These are phyloP conservation scores for Colletotrichum sojae DNA, from an alignment of 2,329 filamentous ascomycete genomes.

Conservation along the genomic window DNA sequence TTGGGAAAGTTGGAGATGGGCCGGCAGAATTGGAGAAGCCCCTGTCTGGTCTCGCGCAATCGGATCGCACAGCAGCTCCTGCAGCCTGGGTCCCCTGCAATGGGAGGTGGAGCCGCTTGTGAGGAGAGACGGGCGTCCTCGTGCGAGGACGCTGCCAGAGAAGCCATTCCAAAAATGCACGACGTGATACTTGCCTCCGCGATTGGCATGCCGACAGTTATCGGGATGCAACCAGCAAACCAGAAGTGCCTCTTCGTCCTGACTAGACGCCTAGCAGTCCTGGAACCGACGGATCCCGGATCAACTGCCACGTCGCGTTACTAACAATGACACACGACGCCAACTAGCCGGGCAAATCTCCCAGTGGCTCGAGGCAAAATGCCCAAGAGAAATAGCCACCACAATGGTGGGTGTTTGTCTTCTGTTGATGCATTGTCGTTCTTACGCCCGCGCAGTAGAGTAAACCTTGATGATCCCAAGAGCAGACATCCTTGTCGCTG, in stretches of 20 bases:
- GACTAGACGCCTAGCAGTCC: background rate
- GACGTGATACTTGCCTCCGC: slow-evolving; percentile 11
- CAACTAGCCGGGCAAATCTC: background rate
- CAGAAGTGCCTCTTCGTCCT: background rate
- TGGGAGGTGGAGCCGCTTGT: background rate
- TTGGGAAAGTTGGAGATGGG: slow-evolving; percentile 25
- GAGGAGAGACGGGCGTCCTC: background rate
- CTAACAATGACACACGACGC: background rate
- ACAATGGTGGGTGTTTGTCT: background rate
- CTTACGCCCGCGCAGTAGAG: background rate
- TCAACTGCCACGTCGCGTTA: slow-evolving; percentile 1
- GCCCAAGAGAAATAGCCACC: background rate
- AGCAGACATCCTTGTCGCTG: background rate
- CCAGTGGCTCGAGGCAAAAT: background rate
- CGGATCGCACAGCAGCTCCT: slow-evolving; percentile 19
- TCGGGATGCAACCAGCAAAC: background rate
- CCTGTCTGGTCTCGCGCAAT: slow-evolving; percentile 23
- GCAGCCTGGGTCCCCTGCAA: slow-evolving; percentile 19
- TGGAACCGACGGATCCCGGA: background rate
- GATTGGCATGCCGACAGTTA: background rate
- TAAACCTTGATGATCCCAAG: background rate
- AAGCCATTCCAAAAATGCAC: slow-evolving; percentile 14
- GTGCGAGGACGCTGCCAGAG: slow-evolving; percentile 2
- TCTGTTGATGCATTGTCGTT: background rate
- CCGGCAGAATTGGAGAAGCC: slow-evolving; percentile 30